Conservation (phyloP, 345 rosid genomes). For the Populus pruinosa region DNA sequence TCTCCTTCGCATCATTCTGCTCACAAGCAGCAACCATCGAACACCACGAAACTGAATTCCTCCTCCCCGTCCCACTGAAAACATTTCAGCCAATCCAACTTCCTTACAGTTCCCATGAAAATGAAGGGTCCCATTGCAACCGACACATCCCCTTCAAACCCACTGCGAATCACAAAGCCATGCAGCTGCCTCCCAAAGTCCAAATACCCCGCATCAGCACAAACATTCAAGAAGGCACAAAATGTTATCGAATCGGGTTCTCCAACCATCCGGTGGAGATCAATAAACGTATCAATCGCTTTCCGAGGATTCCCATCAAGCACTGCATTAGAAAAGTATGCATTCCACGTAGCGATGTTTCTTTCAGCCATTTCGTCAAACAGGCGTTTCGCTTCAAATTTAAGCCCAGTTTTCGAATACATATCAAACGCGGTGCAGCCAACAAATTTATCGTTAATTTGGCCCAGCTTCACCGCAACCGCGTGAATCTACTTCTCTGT, state of each 20-base stretch:
- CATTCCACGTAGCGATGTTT: slow-evolving; percentile 68
- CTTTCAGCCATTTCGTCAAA: slow-evolving; percentile 80
- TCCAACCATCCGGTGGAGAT: slow-evolving; percentile 53
- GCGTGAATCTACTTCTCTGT: slow-evolving; percentile 61
- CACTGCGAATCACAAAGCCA: slow-evolving; percentile 52
- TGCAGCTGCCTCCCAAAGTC: slow-evolving; percentile 64
- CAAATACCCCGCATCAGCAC: slow-evolving; percentile 48
- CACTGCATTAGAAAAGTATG: slow-evolving; percentile 67
- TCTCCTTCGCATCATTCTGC: slow-evolving; percentile 75
- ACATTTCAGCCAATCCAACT: slow-evolving; percentile 43
- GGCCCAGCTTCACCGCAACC: slow-evolving; percentile 54
- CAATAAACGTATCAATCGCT: slow-evolving; percentile 51
- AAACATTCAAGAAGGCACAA: slow-evolving; percentile 66
- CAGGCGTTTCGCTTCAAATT: slow-evolving; percentile 52
- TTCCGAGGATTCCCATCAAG: slow-evolving; percentile 40
- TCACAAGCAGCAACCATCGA: slow-evolving; percentile 62
- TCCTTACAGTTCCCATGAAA: slow-evolving; percentile 78
- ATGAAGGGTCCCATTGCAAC: slow-evolving; percentile 71
- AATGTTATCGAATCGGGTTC: slow-evolving; percentile 65
- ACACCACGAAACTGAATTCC: slow-evolving; percentile 84
- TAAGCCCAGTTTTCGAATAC: slow-evolving; percentile 55
- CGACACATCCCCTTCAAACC: slow-evolving; percentile 48
- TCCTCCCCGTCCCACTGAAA: slow-evolving; percentile 47
- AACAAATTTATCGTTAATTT: slow-evolving; percentile 52
- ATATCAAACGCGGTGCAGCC: slow-evolving; percentile 82